Conservation (phyloP, 805 yeast species). For the Yarrowia sp. region DNA sequence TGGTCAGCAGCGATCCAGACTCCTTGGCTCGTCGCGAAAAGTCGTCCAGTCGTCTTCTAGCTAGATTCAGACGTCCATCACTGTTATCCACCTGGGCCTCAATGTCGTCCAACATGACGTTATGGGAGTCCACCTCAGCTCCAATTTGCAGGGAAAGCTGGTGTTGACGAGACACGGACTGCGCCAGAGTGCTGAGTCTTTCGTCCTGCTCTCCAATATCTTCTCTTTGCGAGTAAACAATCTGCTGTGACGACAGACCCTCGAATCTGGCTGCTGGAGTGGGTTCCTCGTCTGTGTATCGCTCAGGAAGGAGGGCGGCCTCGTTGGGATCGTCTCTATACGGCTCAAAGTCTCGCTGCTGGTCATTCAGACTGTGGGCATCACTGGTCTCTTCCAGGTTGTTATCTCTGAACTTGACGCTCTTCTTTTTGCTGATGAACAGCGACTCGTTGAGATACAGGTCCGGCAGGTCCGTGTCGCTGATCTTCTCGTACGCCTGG, state of each 20-base stretch:
- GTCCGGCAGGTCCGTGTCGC: constrained; percentile 26
- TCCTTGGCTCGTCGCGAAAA: constrained; percentile 52
- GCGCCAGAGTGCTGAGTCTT: constrained; percentile 50
- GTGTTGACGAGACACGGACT: constrained; percentile 52
- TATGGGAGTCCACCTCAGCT: constrained; percentile 51
- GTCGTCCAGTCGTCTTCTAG: constrained; percentile 49
- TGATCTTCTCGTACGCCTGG: constrained; percentile 30
- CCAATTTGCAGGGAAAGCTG: constrained; percentile 52
- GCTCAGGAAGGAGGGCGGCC: constrained; percentile 31
- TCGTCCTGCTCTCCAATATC: constrained; percentile 51
- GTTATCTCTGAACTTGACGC: constrained; percentile 33
- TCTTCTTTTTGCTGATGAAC: constrained; percentile 29
- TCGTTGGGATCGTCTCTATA: constrained; percentile 46
- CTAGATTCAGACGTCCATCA: constrained; percentile 48
- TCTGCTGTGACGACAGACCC: constrained; percentile 32
- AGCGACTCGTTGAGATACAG: constrained; percentile 37
- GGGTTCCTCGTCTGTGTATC: constrained; percentile 33
- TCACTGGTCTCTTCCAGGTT: constrained; percentile 27
- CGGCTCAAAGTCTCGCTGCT: constrained; percentile 42
- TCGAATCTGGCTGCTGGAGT: constrained; percentile 33
- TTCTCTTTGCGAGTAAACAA: constrained; percentile 46
- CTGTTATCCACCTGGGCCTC: constrained; percentile 52
- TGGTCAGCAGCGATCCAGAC: constrained; percentile 50
- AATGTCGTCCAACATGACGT: constrained; percentile 51
- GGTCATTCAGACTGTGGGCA: constrained; percentile 26